phyloP scores from a whole-genome alignment of 163 green algal species.

The Picocystis sp. region DNA sequence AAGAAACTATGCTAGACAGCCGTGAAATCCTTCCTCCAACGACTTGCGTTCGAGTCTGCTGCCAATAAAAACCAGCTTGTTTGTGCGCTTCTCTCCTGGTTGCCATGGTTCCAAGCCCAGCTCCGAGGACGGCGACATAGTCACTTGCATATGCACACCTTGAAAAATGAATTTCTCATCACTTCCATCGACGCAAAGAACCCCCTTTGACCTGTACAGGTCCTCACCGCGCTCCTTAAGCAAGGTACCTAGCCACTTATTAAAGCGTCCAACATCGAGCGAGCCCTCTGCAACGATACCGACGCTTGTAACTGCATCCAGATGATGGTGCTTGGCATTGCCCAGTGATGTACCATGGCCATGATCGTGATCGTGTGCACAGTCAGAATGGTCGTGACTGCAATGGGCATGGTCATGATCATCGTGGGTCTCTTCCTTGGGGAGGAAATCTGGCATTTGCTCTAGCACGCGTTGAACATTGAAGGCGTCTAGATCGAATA shows the following conservation, averaged over 20 bases:
- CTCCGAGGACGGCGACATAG: constrained; percentile 33
- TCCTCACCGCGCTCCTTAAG: constrained; percentile 59
- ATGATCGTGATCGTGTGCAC: constrained; percentile 9
- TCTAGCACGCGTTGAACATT: too few species aligned
- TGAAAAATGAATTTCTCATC: constrained; percentile 73
- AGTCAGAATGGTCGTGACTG: too few species aligned
- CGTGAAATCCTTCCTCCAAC: constrained; percentile 43
- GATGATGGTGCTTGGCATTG: constrained; percentile 48
- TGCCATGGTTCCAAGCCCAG: constrained; percentile 40
- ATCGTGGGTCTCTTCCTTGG: constrained; percentile 17
- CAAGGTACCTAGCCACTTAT: constrained; percentile 49
- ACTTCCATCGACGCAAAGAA: constrained; percentile 58
- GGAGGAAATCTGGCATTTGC: background rate
- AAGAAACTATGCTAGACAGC: constrained; percentile 29
- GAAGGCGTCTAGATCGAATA: too few species aligned
- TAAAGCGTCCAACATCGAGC: constrained; percentile 59
- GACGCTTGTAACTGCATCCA: constrained; percentile 43
- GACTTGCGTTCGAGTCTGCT: constrained; percentile 42
- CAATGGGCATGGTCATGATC: constrained; percentile 1
- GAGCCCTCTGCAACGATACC: constrained; percentile 49
- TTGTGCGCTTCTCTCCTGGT: constrained; percentile 45
- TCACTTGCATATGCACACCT: constrained; percentile 68
- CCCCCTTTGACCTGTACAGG: constrained; percentile 74
- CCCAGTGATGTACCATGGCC: constrained; percentile 24
- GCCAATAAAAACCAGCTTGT: constrained; percentile 83